Conservation (phyloP, 2,329 filamentous ascomycete species). For the Dichotomopilus funicola region DNA sequence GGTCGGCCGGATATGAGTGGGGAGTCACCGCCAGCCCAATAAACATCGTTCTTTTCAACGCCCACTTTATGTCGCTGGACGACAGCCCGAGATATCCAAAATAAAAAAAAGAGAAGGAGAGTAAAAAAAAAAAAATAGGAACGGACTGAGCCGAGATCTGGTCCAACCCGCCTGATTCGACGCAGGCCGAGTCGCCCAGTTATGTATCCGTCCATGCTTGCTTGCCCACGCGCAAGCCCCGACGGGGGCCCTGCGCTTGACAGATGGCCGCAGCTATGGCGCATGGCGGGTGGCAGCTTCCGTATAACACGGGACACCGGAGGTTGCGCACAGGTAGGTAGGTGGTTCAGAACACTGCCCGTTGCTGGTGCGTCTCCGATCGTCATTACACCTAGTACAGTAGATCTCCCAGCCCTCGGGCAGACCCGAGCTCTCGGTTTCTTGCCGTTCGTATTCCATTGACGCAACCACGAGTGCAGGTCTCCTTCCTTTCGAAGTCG, state of each 20-base stretch:
- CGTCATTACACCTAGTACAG: neutral
- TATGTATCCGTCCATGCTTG: neutral
- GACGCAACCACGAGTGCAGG: too few relatives aligned
- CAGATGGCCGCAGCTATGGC: neutral
- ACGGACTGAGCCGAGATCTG: constrained; percentile 1
- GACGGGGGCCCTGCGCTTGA: neutral
- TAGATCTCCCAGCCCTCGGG: too few relatives aligned
- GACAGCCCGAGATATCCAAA: too few relatives aligned
- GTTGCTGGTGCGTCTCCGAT: neutral
- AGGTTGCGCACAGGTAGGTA: neutral
- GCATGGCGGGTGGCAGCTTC: constrained; percentile 7
- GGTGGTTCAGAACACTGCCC: neutral
- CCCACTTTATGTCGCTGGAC: neutral
- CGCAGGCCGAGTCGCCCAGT: constrained; percentile 18
- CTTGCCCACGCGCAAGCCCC: too few relatives aligned
- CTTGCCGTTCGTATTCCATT: neutral
- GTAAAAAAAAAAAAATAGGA: neutral
- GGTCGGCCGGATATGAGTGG: constrained; percentile 23
- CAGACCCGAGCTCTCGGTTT: neutral
- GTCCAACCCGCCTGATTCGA: constrained; percentile 13
- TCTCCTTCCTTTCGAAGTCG: too few relatives aligned
- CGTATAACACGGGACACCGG: constrained; percentile 12
- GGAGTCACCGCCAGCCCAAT: constrained; percentile 19
- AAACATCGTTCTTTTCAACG: constrained; percentile 13
- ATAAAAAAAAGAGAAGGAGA: neutral